A percentile compares a stretch with the other conserved stretches of the same genome.
Evolutionary conservation across 2,329 filamentous ascomycete species (phyloP).

Genomic region (Pochonia chlamydosporia): DNA sequence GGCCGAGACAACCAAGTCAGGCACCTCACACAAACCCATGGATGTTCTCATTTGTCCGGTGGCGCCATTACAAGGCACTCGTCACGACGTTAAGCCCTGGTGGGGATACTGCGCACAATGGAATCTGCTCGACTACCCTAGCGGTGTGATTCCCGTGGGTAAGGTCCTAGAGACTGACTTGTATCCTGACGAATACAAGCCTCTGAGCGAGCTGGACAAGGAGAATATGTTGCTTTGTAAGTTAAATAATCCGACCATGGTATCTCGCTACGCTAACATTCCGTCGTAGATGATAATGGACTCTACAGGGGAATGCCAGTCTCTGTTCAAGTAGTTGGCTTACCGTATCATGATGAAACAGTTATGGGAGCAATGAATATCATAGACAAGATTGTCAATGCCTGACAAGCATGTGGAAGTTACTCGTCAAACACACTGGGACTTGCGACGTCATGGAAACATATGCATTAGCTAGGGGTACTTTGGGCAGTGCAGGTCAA

Average conservation of each 20-base stretch:
- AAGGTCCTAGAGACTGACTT: slow-evolving; percentile 10
- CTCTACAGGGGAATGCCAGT: slow-evolving; percentile 12
- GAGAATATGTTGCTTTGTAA: slow-evolving; percentile 13
- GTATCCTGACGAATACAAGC: slow-evolving; percentile 9
- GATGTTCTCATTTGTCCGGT: slow-evolving; percentile 60
- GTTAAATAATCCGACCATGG: background rate
- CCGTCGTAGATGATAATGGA: slow-evolving; percentile 8
- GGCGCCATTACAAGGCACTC: slow-evolving; percentile 41
- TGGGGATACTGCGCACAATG: slow-evolving; percentile 64
- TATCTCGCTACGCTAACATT: background rate
- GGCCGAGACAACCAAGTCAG: slow-evolving; percentile 24
- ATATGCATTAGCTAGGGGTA: too few relatives aligned
- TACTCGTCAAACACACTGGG: too few relatives aligned
- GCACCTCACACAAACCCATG: slow-evolving; percentile 26
- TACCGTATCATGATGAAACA: slow-evolving; percentile 13
- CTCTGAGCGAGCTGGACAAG: slow-evolving; percentile 11
- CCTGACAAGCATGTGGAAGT: too few relatives aligned
- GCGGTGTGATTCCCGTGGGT: slow-evolving; percentile 13
- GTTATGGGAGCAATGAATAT: slow-evolving; percentile 12
- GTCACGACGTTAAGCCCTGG: slow-evolving; percentile 38
- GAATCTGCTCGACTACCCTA: slow-evolving; percentile 64
- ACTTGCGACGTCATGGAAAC: too few relatives aligned
- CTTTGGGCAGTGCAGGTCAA: too few relatives aligned
- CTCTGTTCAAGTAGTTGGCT: slow-evolving; percentile 12
- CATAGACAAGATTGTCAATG: slow-evolving; percentile 9